Evolutionary conservation across 768 basidiomycete species (phyloP).

Genomic region (Leccinellum albellum): DNA sequence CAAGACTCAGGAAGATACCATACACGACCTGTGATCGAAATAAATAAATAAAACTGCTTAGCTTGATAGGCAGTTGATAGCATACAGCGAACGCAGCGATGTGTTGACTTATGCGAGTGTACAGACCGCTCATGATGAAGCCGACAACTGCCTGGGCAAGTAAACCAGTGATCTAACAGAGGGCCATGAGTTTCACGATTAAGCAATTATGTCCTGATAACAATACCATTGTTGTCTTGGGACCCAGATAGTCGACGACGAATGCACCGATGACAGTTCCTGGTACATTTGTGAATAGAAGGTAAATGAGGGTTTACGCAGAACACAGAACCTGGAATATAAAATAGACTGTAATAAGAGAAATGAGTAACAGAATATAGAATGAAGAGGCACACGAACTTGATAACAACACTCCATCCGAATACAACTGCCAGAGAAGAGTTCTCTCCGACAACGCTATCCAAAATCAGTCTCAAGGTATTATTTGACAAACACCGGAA

Average conservation of each 20-base stretch:
- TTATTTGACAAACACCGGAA: background rate
- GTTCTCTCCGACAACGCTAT: conserved; percentile 55
- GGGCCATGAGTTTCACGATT: background rate
- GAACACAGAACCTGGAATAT: conserved; percentile 49
- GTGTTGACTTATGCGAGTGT: conserved; percentile 54
- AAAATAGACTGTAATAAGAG: conserved; percentile 45
- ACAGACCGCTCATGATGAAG: conserved; percentile 88
- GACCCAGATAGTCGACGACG: conserved; percentile 68
- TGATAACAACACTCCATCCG: conserved; percentile 84
- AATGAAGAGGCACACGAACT: conserved; percentile 41
- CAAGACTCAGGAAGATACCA: conserved; percentile 86
- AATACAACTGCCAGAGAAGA: conserved; percentile 58
- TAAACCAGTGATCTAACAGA: conserved; percentile 58
- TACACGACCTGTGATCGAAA: conserved; percentile 60
- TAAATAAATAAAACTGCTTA: background rate
- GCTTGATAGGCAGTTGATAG: background rate
- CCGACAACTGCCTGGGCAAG: conserved; percentile 68
- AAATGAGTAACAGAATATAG: conserved; percentile 1
- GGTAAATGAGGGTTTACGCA: background rate
- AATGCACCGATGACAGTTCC: conserved; percentile 72
- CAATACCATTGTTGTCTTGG: conserved; percentile 69
- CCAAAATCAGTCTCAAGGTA: background rate
- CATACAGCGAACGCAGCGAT: conserved; percentile 74
- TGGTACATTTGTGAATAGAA: conserved; percentile 12
- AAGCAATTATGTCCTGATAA: background rate